Conservation (phyloP, 108 stramenopile genomes). For the Ochromonas danica region DNA sequence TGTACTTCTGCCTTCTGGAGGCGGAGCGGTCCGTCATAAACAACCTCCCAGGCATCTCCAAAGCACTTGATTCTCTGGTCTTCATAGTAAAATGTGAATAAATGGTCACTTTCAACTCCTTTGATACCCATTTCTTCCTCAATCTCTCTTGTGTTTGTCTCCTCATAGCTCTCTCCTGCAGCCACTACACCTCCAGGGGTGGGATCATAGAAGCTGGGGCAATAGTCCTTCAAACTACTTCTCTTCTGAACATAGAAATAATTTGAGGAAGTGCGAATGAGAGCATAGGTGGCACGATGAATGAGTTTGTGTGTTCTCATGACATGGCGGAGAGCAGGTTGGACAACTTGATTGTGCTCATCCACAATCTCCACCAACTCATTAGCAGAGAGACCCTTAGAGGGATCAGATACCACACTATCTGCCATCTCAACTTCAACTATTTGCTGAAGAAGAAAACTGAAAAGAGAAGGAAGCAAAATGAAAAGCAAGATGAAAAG, state of each 20-base stretch:
- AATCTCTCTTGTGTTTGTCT: constrained; percentile 11
- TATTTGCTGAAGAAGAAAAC: no score
- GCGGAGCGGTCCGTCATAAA: constrained; percentile 34
- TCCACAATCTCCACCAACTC: constrained; percentile 43
- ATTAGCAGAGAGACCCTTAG: constrained; percentile 35
- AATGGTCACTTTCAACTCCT: neutral
- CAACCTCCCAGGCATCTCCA: constrained; percentile 40
- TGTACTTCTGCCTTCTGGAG: constrained; percentile 39
- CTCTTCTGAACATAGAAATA: constrained; percentile 42
- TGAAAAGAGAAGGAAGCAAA: no score
- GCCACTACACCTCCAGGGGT: constrained; percentile 43
- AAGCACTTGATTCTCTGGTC: constrained; percentile 36
- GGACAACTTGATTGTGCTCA: constrained; percentile 20
- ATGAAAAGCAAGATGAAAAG: no score
- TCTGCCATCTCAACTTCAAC: no score
- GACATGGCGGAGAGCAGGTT: neutral
- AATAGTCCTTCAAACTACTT: constrained; percentile 40
- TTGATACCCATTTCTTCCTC: constrained; percentile 47
- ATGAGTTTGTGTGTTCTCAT: constrained; percentile 35
- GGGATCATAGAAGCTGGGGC: constrained; percentile 38
- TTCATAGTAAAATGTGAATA: constrained; percentile 42
- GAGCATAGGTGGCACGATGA: constrained; percentile 46
- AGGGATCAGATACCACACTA: no score
- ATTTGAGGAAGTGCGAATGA: constrained; percentile 20
- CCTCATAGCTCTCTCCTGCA: constrained; percentile 25